Evolutionary conservation across 192 early-diverging fungal genomes (phyloP), one percentile per base, ranked within the genome.

Genomic region (Rhizophagus clarus): DNA sequence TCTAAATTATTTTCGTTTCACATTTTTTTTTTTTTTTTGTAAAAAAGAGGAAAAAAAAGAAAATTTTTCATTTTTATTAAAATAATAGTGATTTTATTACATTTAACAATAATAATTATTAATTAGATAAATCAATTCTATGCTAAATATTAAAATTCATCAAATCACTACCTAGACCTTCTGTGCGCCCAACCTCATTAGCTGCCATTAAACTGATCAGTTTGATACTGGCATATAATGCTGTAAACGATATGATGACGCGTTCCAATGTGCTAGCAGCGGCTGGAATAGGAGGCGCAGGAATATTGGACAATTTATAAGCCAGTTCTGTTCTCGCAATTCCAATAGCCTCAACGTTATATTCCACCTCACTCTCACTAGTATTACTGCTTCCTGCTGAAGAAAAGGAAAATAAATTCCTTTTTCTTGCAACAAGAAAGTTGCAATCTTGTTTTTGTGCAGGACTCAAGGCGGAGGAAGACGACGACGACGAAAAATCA

Each of bases 331-430:
- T 66, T n/a, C 40, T 69, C 6, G 22, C 7, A 17, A 17, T 17
- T 11, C 75, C 75, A 26, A 26, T 11, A 5, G 9, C 29, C 20
- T 79, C 77, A 31, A 47, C 66, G 45, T 42, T 32, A 32, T 32
- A 24, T 5, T 69, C 67, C 15, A 51, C 26, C 14, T 79, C 77
- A 34, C 47, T 32, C n/a, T 77, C 75, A 64, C 61, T 64, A 63
- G 61, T 64, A 45, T 20, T 37, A n/a, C 64, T 69, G 32, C 64
- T 69, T 7, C 45, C 64, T 31, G 64, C 67, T 20, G 62, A 17
- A 29, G 77, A 79, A 51, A 79, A 56, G 17, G 77, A 79, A 79
- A 79, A 63, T 32, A 51, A 28, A 69, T 42, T 79, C 49, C 37
- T 66, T 61, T 79, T 79, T 31, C 77, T 64, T 20, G 62, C 77